Evolutionary conservation across 1,139 yeast genomes (phyloP).

Genomic region (Taphrina populina): DNA sequence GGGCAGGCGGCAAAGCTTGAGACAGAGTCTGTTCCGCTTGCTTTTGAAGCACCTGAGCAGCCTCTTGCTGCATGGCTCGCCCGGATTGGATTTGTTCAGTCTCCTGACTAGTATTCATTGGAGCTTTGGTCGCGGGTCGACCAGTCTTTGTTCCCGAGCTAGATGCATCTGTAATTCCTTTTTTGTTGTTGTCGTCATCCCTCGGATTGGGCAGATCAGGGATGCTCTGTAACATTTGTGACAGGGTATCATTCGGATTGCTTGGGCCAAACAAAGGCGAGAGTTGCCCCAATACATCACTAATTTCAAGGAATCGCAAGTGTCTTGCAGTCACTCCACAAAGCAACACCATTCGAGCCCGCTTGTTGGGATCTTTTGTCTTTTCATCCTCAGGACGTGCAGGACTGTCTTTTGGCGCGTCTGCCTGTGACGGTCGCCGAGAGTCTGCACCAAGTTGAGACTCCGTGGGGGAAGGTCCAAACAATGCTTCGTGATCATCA

Average conservation of each 20-base stretch:
- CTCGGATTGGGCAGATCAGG: slow-evolving; percentile 4
- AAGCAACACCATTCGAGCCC: slow-evolving; percentile 25
- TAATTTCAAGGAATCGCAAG: slow-evolving; percentile 19
- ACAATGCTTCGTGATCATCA: slow-evolving; percentile 13
- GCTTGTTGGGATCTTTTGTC: slow-evolving; percentile 6
- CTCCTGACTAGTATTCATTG: slow-evolving; percentile 1
- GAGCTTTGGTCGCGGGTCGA: neutral
- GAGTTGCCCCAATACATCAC: slow-evolving; percentile 23
- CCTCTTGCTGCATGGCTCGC: slow-evolving; percentile 22
- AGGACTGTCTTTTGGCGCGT: neutral
- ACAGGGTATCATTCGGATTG: slow-evolving; percentile 12
- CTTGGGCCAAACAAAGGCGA: slow-evolving; percentile 18
- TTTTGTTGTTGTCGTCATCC: slow-evolving; percentile 6
- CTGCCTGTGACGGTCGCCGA: neutral
- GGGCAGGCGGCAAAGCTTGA: slow-evolving; percentile 16
- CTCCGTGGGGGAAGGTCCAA: slow-evolving; percentile 13
- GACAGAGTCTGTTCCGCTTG: slow-evolving; percentile 27
- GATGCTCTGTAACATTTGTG: slow-evolving; percentile 7
- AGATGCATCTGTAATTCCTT: neutral
- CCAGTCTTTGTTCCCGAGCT: neutral
- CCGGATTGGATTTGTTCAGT: slow-evolving; percentile 20
- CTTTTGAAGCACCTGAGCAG: slow-evolving; percentile 25
- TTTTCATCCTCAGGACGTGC: slow-evolving; percentile 10
- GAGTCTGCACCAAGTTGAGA: slow-evolving; percentile 4
- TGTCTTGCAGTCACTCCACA: slow-evolving; percentile 28